Percentiles rank a stretch among this genome's conserved stretches.
phyloP scores from a whole-genome alignment of 345 rosid genomes.

The Barbarea vulgaris region DNA sequence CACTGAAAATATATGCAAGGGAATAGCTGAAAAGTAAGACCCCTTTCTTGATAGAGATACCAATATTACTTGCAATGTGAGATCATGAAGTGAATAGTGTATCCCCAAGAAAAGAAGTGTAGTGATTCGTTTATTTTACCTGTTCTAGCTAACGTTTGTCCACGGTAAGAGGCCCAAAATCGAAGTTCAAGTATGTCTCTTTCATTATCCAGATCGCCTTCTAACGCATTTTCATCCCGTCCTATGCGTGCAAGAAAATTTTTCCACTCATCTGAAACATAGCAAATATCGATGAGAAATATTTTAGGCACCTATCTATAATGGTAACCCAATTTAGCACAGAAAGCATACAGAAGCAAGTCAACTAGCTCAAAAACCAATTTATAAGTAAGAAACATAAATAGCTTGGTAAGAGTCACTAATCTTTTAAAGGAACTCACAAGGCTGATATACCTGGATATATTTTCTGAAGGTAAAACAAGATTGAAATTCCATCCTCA shows the following conservation, averaged over 20 bases:
- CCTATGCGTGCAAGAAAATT: constrained; percentile 97
- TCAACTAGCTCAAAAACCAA: background rate
- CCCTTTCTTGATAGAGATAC: constrained; percentile 8
- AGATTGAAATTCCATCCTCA: constrained; percentile 93
- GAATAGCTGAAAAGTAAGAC: constrained; percentile 3
- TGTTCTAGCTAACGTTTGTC: constrained; percentile 95
- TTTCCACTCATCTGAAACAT: constrained; percentile 89
- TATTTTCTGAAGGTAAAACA: constrained; percentile 99
- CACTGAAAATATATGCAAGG: constrained; percentile 9
- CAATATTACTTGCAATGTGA: constrained; percentile 6
- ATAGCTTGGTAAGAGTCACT: constrained; percentile 15
- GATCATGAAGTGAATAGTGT: constrained; percentile 13
- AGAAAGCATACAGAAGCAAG: constrained; percentile 22
- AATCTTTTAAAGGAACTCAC: constrained; percentile 11
- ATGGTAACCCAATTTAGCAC: background rate
- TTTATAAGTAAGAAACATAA: constrained; percentile 16
- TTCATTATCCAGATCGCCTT: constrained; percentile 70
- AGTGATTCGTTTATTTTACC: constrained; percentile 47
- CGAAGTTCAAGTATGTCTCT: constrained; percentile 92
- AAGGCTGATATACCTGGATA: constrained; percentile 70
- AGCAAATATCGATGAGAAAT: constrained; percentile 29
- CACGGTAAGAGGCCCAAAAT: constrained; percentile 99
- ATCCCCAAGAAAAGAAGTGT: constrained; percentile 12
- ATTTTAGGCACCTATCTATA: constrained; percentile 17
- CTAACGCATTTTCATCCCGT: constrained; percentile 89